Conservation (phyloP, 257 asterid genomes). For the Apocynum venetum region DNA sequence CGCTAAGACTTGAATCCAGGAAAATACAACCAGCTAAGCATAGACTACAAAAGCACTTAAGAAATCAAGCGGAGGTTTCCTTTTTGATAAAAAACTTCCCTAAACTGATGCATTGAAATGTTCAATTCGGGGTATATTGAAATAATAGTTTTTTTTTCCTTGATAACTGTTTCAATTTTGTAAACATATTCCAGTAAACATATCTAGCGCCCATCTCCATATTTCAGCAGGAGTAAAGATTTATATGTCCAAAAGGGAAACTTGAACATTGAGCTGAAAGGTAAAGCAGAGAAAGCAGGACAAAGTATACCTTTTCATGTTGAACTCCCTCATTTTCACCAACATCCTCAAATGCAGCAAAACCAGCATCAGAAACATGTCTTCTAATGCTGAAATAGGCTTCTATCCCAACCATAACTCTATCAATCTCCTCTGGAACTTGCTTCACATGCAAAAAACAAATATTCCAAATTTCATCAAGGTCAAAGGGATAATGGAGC, state of each 20-base stretch:
- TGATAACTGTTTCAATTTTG: neutral
- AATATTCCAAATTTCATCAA: conserved; percentile 13
- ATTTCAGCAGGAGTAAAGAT: neutral
- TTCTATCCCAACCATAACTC: conserved; percentile 90
- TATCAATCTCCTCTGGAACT: conserved; percentile 95
- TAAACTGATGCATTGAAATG: neutral
- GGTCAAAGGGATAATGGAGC: neutral
- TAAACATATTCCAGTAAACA: neutral
- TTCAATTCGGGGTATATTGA: neutral
- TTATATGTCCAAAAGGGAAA: neutral
- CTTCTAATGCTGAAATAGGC: conserved; percentile 93
- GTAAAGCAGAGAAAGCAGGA: neutral
- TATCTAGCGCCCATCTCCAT: neutral
- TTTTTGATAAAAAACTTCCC: too few relatives aligned
- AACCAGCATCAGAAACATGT: conserved; percentile 73
- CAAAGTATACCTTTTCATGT: conserved; percentile 54
- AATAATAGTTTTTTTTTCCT: neutral
- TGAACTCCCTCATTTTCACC: conserved; percentile 49
- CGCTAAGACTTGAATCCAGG: neutral
- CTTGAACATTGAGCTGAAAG: neutral
- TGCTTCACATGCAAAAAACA: conserved; percentile 52
- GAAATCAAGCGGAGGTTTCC: neutral
- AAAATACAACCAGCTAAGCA: neutral
- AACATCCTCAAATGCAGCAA: conserved; percentile 57
- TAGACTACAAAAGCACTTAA: neutral